Percentiles rank a stretch among this genome's conserved stretches.
phyloP scores from a whole-genome alignment of 352 stramenopile species.

The Globisporangium uncinulatum region DNA sequence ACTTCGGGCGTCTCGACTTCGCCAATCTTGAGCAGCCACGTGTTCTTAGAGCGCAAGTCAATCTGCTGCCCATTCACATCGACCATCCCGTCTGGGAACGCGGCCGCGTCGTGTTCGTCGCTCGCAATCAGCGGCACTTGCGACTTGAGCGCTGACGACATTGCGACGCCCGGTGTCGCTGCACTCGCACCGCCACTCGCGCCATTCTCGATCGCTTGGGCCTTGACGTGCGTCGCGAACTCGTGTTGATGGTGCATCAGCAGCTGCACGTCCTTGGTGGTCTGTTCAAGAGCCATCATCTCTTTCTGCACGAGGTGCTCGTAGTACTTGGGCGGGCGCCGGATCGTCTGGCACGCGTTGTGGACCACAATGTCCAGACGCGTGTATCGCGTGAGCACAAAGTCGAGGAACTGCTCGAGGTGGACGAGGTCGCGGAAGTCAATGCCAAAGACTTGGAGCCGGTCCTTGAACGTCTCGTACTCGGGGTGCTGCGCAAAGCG shows the following conservation, averaged over 20 bases:
- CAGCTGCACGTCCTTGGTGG: conserved; percentile 45
- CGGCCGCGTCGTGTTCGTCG: conserved; percentile 49
- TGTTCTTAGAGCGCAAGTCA: conserved; percentile 92
- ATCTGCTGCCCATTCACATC: conserved; percentile 97
- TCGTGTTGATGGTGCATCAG: conserved; percentile 77
- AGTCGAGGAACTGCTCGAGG: conserved; percentile 93
- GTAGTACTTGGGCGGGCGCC: conserved; percentile 93
- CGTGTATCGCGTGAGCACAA: conserved; percentile 68
- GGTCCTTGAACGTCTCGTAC: conserved; percentile 91
- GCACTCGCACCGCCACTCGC: conserved; percentile 12
- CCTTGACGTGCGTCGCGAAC: conserved; percentile 66
- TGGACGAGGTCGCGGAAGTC: conserved; percentile 95
- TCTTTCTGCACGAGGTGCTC: conserved; percentile 86
- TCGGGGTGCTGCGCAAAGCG: conserved; percentile 90
- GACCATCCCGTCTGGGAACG: conserved; percentile 72
- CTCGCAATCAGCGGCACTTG: conserved; percentile 73
- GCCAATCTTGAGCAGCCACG: conserved; percentile 94
- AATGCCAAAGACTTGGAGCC: conserved; percentile 94
- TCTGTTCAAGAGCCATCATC: conserved; percentile 52
- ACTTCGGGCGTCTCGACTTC: conserved; percentile 87
- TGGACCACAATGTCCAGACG: conserved; percentile 97
- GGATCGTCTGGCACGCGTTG: conserved; percentile 97
- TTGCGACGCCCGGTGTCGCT: conserved; percentile 23
- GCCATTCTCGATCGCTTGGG: conserved; percentile 30
- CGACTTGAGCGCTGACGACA: conserved; percentile 80